Evolutionary conservation across 2,329 filamentous ascomycete genomes (phyloP), one percentile per base, ranked within the genome.

Genomic region (Phyllosticta citriasiana): DNA sequence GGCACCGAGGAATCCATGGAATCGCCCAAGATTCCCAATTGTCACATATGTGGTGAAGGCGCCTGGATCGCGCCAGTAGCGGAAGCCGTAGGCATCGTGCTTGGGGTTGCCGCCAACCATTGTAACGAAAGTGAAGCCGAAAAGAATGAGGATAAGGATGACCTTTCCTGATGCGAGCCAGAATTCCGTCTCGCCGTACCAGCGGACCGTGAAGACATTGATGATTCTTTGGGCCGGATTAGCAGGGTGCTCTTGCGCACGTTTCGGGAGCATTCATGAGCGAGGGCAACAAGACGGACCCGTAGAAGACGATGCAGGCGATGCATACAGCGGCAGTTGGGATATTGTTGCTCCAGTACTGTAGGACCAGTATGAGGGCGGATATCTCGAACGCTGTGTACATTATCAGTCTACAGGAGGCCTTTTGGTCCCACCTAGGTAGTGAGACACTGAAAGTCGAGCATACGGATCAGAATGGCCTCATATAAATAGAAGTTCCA

Each of bases 151-250:
- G 53, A 74, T 69, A 10, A 73, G 66, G 2, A 70, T 25, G 50
- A 78, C 67, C 63, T 78, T 78, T 65, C 74, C 73, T 5, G 92
- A 64, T 84, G 89, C 85, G 22, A 86, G 83, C 76, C 83, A 82
- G 68, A 95, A 94, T 70, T 94, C 89, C 0, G 85, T 72, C 71
- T 63, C 61, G 16, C 61, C 61, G 9, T 63, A 63, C 58, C 57
- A 63, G 24, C 53, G 51, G 14, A 63, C 61, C 8, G 57, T 50
- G 47, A 61, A 63, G 22, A 61, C 26, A 33, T 61, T 61, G 55
- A 61, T 61, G 26, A 57, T 19, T 16, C 59, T 55, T 19, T 57
- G 24, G 16, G 22, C 14, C 8, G 10, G 6, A 35, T 61, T 24
- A 61, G 59, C 40, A 50, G 26, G 16, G 19, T 27, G 6, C 25